Evolutionary conservation across 1,284 basidiomycete genomes (phyloP).

Genomic region (Lignosus rhinocerotis): DNA sequence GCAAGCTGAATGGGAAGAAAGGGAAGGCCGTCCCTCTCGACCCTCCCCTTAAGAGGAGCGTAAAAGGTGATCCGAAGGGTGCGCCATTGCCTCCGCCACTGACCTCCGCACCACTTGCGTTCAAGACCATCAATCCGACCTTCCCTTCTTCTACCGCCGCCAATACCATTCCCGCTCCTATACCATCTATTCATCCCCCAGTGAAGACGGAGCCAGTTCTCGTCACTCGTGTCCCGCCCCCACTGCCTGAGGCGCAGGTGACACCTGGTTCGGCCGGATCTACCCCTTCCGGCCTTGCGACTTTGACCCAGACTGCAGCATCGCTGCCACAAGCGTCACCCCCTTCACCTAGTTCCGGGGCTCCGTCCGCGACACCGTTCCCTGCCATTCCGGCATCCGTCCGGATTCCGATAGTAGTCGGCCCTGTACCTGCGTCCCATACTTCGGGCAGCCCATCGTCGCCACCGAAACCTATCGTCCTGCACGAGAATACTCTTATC

Average conservation of each 20-base stretch:
- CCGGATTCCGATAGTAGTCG: constrained; percentile 62
- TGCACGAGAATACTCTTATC: constrained; percentile 83
- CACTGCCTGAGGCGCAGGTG: constrained; percentile 4
- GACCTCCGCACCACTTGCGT: constrained; percentile 58
- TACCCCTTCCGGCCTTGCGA: not conserved
- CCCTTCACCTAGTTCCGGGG: constrained; percentile 18
- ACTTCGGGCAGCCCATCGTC: constrained; percentile 33
- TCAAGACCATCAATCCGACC: constrained; percentile 28
- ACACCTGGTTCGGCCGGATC: constrained; percentile 17
- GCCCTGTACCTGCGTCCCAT: constrained; percentile 46
- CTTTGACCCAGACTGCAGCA: constrained; percentile 15
- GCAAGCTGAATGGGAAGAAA: constrained; percentile 46
- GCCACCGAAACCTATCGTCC: constrained; percentile 70
- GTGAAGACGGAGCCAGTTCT: constrained; percentile 29
- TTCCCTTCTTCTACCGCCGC: constrained; percentile 18
- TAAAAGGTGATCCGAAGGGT: constrained; percentile 57
- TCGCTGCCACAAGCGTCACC: constrained; percentile 13
- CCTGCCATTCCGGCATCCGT: constrained; percentile 40
- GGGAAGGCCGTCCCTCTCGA: constrained; percentile 53
- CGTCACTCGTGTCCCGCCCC: constrained; percentile 6
- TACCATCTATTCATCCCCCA: constrained; percentile 9
- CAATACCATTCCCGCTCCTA: constrained; percentile 20
- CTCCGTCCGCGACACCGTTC: constrained; percentile 19
- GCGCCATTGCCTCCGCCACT: constrained; percentile 64
- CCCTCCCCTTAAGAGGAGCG: constrained; percentile 63